Evolutionary conservation across 257 asterid genomes (phyloP).

Genomic region (Lycium ferocissimum): DNA sequence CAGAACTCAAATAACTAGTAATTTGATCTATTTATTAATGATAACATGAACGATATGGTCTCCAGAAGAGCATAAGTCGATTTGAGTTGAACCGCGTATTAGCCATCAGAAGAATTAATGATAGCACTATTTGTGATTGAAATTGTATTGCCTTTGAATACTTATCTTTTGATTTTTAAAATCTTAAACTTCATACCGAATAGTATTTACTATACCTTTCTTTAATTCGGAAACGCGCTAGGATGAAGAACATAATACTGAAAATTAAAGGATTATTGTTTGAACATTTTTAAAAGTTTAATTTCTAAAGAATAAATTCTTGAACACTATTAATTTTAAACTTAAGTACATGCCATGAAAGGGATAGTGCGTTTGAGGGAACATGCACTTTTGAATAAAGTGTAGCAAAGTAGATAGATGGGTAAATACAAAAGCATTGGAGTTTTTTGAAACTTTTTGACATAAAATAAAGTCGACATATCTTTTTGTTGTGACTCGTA

Average conservation of each 20-base stretch:
- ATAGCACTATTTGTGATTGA: too few relatives aligned
- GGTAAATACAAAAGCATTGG: slow-evolving; percentile 1
- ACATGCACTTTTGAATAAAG: neutral
- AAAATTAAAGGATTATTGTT: neutral
- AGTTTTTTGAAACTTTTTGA: neutral
- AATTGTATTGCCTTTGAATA: too few relatives aligned
- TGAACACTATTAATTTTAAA: neutral
- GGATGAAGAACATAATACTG: neutral
- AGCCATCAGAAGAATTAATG: too few relatives aligned
- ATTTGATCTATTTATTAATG: neutral
- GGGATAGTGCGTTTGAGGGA: neutral
- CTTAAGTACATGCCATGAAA: slow-evolving; percentile 10
- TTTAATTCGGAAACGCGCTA: neutral
- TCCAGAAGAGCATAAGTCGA: too few relatives aligned
- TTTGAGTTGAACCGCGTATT: neutral
- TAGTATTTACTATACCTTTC: neutral
- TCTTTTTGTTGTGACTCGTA: slow-evolving; percentile 14
- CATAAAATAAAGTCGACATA: neutral
- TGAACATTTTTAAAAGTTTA: neutral
- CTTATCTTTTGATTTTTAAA: too few relatives aligned
- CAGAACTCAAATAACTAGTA: neutral
- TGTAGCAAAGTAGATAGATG: neutral
- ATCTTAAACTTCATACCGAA: neutral
- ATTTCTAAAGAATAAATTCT: neutral
- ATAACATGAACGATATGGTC: too few relatives aligned